These are phyloP conservation scores for Scheffersomyces segobiensis DNA, from an alignment of 1,139 yeast species.

Conservation along the genomic window DNA sequence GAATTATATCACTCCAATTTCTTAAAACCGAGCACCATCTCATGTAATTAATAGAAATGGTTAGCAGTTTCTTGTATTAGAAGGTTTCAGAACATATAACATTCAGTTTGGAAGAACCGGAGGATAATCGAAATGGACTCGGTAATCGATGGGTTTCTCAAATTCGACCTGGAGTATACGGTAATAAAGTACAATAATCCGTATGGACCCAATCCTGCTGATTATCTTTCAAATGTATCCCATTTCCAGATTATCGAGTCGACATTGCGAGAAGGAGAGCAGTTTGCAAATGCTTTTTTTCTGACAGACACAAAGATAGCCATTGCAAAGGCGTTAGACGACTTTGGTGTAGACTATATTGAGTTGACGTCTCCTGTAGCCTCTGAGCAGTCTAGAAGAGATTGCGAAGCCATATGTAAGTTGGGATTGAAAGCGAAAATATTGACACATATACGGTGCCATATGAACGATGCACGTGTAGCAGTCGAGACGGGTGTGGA, in stretches of 20 bases:
- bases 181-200: slow-evolving; percentile 51
- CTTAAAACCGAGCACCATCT: background rate
- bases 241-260: slow-evolving; percentile 93
- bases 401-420: slow-evolving; percentile 98
- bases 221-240: slow-evolving; percentile 84
- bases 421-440: slow-evolving; percentile 94
- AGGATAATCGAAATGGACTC: background rate
- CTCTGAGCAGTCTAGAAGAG: slow-evolving; percentile 86
- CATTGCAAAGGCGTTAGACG: slow-evolving; percentile 96
- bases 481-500: slow-evolving; percentile 99
- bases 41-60: background rate
- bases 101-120: background rate
- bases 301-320: slow-evolving; percentile 94
- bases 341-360: slow-evolving; percentile 96
- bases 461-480: slow-evolving; percentile 96
- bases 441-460: slow-evolving; percentile 90
- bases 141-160: slow-evolving; percentile 6
- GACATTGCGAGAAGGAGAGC: slow-evolving; percentile 97
- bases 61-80: background rate
- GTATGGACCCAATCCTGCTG: slow-evolving; percentile 94
- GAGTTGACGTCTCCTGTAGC: slow-evolving; percentile 98
- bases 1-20: background rate
- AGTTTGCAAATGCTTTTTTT: slow-evolving; percentile 96
- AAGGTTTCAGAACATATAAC: background rate
- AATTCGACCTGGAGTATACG: slow-evolving; percentile 5